Conservation (phyloP, 441 rosid genomes). For the Gossypium davidsonii region DNA sequence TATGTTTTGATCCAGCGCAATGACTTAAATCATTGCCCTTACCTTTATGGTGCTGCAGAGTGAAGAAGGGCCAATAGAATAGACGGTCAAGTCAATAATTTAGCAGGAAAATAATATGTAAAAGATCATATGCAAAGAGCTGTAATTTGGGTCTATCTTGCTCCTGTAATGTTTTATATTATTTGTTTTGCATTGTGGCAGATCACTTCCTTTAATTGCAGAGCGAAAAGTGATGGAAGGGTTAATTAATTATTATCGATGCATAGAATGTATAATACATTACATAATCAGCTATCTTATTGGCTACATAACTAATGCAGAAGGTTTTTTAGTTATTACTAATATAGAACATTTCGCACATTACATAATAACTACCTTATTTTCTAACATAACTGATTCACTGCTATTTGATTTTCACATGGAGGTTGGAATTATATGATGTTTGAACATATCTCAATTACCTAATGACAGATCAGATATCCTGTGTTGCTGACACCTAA, state of each 20-base stretch:
- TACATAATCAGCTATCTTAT: background rate
- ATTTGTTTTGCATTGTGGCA: slow-evolving; percentile 4
- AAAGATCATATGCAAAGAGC: background rate
- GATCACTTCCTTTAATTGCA: background rate
- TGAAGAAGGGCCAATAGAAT: background rate
- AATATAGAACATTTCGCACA: background rate
- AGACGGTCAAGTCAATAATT: background rate
- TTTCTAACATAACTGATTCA: background rate
- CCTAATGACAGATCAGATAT: slow-evolving; percentile 74
- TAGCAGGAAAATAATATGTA: background rate
- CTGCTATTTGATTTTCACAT: slow-evolving; percentile 1
- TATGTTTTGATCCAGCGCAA: background rate
- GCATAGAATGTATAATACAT: background rate
- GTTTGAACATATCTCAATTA: background rate
- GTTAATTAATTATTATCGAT: background rate
- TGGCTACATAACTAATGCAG: background rate
- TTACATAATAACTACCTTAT: background rate
- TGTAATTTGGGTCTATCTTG: background rate
- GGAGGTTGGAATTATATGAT: background rate
- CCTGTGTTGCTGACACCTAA: slow-evolving; percentile 95
- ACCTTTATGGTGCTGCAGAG: background rate
- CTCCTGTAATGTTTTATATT: background rate
- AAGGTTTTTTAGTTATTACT: background rate
- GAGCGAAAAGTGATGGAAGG: background rate
- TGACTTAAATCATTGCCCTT: background rate